A percentile compares a stretch with the other conserved stretches of the same genome.
phyloP scores from a whole-genome alignment of 495 filamentous ascomycete species.

The Sordaria brevicollis region DNA sequence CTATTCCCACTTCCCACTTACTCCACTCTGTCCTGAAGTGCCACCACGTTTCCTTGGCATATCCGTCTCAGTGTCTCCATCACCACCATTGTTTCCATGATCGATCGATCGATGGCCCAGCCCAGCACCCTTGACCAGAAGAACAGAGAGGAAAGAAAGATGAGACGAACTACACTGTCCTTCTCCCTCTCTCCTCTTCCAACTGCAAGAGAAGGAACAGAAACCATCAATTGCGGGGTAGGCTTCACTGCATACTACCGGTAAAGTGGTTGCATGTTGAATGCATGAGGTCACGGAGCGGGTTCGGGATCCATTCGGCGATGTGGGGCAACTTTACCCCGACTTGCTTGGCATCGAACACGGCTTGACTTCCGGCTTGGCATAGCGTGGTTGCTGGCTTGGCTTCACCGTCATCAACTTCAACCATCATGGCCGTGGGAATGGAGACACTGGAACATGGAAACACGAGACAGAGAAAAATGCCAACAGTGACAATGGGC shows the following conservation, averaged over 20 bases:
- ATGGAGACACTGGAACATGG: not conserved
- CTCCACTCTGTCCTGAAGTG: not conserved
- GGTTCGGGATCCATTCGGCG: not conserved
- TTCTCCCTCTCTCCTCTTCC: too few relatives aligned
- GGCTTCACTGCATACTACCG: not conserved
- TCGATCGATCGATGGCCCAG: not conserved
- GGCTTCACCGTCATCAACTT: not conserved
- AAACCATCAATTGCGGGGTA: not conserved
- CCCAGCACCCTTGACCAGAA: not conserved
- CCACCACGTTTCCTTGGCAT: not conserved
- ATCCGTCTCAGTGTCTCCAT: not conserved
- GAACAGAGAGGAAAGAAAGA: not conserved
- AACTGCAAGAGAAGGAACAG: not conserved
- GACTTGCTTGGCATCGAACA: not conserved
- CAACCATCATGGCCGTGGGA: not conserved
- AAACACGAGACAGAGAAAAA: not conserved
- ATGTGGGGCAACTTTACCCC: not conserved
- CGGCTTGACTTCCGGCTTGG: not conserved
- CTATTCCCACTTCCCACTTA: constrained; percentile 1
- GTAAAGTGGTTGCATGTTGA: not conserved
- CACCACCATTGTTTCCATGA: not conserved
- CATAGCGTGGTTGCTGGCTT: not conserved
- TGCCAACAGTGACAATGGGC: not conserved
- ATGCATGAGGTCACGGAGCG: not conserved
- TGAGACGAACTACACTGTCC: not conserved